Percentiles rank a stretch among this genome's conserved stretches.
Evolutionary conservation across 495 filamentous ascomycete genomes (phyloP).

Genomic region (Clavariopsis aquatica): DNA sequence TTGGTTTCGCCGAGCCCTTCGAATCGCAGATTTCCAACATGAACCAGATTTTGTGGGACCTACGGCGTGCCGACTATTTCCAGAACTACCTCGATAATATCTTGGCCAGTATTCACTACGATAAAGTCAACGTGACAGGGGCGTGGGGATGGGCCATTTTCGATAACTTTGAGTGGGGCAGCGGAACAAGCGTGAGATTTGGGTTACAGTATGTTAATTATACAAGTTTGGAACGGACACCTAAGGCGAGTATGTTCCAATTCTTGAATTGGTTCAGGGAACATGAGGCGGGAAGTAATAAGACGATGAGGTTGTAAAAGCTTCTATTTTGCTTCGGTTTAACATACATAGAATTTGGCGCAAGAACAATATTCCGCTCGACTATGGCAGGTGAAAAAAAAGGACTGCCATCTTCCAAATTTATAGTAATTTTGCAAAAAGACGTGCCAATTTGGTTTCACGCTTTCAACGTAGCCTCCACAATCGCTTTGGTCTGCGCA

Average conservation of each 20-base stretch:
- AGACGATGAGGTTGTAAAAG: no score
- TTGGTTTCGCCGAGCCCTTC: constrained; percentile 52
- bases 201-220: constrained; percentile 51
- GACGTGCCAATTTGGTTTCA: no score
- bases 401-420: no score
- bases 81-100: constrained; percentile 50
- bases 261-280: constrained; percentile 49
- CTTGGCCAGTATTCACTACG: constrained; percentile 40
- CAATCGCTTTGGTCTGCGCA: constrained; percentile 49
- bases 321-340: no score
- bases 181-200: constrained; percentile 44
- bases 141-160: constrained; percentile 50
- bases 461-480: background rate
- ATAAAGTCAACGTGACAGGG: constrained; percentile 50
- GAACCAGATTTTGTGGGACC: constrained; percentile 45
- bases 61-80: constrained; percentile 44
- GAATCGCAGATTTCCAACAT: constrained; percentile 44
- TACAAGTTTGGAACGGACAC: constrained; percentile 45
- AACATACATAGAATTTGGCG: no score
- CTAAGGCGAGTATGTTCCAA: constrained; percentile 51
- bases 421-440: no score
- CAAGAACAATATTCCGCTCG: no score
- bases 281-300: constrained; percentile 10
- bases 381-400: no score
- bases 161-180: constrained; percentile 50